A percentile compares a stretch with the other conserved stretches of the same genome.
These are phyloP conservation scores for Quambalaria eucalypti DNA, from an alignment of 1,284 basidiomycete genomes.

Conservation along the genomic window DNA sequence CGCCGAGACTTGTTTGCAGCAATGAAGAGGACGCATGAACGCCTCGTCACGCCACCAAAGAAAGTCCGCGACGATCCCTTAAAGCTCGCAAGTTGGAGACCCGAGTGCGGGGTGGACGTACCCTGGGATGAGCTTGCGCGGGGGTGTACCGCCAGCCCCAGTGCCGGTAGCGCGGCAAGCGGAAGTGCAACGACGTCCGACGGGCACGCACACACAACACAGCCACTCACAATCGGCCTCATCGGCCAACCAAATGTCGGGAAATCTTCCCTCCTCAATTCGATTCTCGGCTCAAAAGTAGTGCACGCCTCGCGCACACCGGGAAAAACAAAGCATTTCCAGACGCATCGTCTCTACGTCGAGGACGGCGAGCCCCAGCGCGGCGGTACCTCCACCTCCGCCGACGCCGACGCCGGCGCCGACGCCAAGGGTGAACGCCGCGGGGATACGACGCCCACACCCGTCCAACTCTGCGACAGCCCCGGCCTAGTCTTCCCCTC, in stretches of 20 bases:
- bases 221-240: slow-evolving; percentile 62
- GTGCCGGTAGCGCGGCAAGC: slow-evolving; percentile 6
- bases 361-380: neutral
- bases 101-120: slow-evolving; percentile 44
- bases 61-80: slow-evolving; percentile 54
- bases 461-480: slow-evolving; percentile 24
- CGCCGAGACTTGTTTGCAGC: slow-evolving; percentile 55
- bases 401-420: neutral
- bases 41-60: slow-evolving; percentile 63
- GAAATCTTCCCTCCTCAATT: slow-evolving; percentile 47
- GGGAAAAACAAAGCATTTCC: slow-evolving; percentile 97
- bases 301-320: slow-evolving; percentile 45
- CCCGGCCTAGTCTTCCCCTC: slow-evolving; percentile 59
- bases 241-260: slow-evolving; percentile 60
- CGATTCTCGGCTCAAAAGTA: slow-evolving; percentile 44
- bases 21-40: slow-evolving; percentile 60
- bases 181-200: no score
- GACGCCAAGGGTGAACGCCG: slow-evolving; percentile 53
- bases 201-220: no score
- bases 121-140: slow-evolving; percentile 25
- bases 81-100: slow-evolving; percentile 60
- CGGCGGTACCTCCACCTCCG: neutral
- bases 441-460: slow-evolving; percentile 14
- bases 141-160: slow-evolving; percentile 15
- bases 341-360: slow-evolving; percentile 56